A percentile compares a stretch with the other conserved stretches of the same genome.
These are phyloP conservation scores for Phytophthora macrochlamydospora DNA, from an alignment of 352 stramenopile species.

Conservation along the genomic window DNA sequence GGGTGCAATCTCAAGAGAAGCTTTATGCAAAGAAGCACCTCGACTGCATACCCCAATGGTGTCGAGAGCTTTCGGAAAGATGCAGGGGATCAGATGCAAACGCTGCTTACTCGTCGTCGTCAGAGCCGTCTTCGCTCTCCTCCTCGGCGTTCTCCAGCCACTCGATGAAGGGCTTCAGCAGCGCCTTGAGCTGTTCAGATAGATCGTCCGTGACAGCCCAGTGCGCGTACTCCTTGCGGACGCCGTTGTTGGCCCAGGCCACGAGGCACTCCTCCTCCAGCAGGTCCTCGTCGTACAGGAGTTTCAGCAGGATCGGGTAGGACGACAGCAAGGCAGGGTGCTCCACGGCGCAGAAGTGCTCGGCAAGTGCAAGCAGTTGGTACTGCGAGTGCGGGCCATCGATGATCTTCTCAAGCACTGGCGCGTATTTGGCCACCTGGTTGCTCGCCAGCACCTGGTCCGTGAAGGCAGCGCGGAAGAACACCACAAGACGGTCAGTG, in stretches of 20 bases:
- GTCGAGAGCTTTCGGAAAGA: background rate
- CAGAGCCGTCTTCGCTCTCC: constrained; percentile 80
- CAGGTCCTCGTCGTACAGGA: constrained; percentile 97
- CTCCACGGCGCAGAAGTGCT: constrained; percentile 92
- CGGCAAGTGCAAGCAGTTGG: constrained; percentile 92
- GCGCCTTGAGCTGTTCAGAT: constrained; percentile 79
- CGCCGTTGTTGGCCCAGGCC: constrained; percentile 86
- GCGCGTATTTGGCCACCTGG: constrained; percentile 87
- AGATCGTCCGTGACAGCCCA: constrained; percentile 90
- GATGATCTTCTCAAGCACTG: constrained; percentile 86
- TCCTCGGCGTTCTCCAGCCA: constrained; percentile 98
- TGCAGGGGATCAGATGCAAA: background rate
- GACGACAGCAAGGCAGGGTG: constrained; percentile 71
- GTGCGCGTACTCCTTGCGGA: constrained; percentile 83
- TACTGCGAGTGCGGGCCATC: constrained; percentile 90
- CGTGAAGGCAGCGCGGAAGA: constrained; percentile 90
- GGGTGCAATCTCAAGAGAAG: too few relatives aligned
- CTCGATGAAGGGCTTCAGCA: constrained; percentile 95
- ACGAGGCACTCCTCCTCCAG: constrained; percentile 96
- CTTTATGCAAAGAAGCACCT: too few relatives aligned
- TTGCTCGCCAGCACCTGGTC: constrained; percentile 92
- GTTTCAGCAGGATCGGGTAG: constrained; percentile 96
- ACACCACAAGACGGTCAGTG: constrained; percentile 95
- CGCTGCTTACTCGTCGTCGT: constrained; percentile 52
- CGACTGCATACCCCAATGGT: background rate